Evolutionary conservation across 345 rosid species (phyloP).

Genomic region (Syzygium aromaticum): DNA sequence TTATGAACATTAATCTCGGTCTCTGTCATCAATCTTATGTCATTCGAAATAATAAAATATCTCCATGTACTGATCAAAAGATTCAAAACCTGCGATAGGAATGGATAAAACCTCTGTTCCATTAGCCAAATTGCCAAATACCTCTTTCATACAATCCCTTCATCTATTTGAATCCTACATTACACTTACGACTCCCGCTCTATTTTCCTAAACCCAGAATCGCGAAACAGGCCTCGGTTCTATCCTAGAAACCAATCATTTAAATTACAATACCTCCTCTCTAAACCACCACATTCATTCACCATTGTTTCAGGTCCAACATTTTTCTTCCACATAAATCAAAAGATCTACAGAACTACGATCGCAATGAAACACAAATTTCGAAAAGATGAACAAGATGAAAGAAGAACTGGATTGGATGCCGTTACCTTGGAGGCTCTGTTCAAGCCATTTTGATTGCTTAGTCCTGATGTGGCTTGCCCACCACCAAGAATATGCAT

Average conservation of each 20-base stretch:
- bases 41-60: neutral
- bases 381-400: neutral
- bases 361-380: neutral
- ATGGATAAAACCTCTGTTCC: neutral
- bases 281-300: neutral
- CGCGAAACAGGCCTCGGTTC: neutral
- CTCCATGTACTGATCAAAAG: neutral
- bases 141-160: neutral
- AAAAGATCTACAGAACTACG: neutral
- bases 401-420: neutral
- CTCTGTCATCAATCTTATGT: neutral
- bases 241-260: neutral
- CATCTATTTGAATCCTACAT: neutral
- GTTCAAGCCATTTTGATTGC: conserved; percentile 47
- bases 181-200: neutral
- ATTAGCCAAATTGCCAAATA: neutral
- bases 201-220: neutral
- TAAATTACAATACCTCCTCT: neutral
- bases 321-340: neutral
- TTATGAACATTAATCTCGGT: neutral
- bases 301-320: neutral
- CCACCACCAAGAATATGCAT: conserved; percentile 55
- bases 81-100: neutral
- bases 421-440: conserved; percentile 35
- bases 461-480: conserved; percentile 46